Evolutionary conservation across 192 early-diverging fungal species (phyloP).

Genomic region (Helicostylum pulchrum): DNA sequence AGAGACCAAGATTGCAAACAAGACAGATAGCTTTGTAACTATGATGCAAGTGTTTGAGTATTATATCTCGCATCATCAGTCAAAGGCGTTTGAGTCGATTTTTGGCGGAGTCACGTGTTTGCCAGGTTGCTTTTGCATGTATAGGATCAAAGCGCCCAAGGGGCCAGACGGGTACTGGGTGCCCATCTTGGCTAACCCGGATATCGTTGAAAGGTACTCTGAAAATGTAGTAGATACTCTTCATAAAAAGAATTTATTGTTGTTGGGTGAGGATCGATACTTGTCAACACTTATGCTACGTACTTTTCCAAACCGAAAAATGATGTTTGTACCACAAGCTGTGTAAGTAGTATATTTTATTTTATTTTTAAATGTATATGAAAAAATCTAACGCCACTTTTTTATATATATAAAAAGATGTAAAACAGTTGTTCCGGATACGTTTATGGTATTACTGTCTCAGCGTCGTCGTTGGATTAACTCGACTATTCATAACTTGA

Average conservation of each 20-base stretch:
- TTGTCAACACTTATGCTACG: slow-evolving; percentile 73
- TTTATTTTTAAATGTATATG: slow-evolving; percentile 61
- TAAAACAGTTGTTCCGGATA: slow-evolving; percentile 69
- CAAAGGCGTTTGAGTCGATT: slow-evolving; percentile 81
- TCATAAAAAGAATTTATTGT: slow-evolving; percentile 72
- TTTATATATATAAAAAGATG: slow-evolving; percentile 35
- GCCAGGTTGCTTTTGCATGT: slow-evolving; percentile 87
- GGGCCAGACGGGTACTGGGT: slow-evolving; percentile 73
- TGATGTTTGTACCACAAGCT: slow-evolving; percentile 70
- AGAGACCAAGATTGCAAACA: slow-evolving; percentile 81
- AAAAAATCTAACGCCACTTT: slow-evolving; percentile 71
- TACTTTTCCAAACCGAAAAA: slow-evolving; percentile 69
- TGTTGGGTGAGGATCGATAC: slow-evolving; percentile 75
- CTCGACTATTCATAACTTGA: slow-evolving; percentile 81
- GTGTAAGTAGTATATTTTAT: slow-evolving; percentile 58
- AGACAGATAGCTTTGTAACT: slow-evolving; percentile 68
- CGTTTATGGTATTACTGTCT: slow-evolving; percentile 65
- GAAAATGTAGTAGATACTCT: slow-evolving; percentile 81
- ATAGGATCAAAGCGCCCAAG: slow-evolving; percentile 81
- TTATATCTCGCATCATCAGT: slow-evolving; percentile 78
- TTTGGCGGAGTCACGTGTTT: slow-evolving; percentile 84
- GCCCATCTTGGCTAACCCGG: slow-evolving; percentile 77
- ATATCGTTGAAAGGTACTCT: slow-evolving; percentile 81
- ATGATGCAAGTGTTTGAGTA: slow-evolving; percentile 89
- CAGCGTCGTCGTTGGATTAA: slow-evolving; percentile 92